Percentiles rank a stretch among this genome's conserved stretches.
Evolutionary conservation across 2,329 filamentous ascomycete genomes (phyloP).

Genomic region (Phialophora chinensis): DNA sequence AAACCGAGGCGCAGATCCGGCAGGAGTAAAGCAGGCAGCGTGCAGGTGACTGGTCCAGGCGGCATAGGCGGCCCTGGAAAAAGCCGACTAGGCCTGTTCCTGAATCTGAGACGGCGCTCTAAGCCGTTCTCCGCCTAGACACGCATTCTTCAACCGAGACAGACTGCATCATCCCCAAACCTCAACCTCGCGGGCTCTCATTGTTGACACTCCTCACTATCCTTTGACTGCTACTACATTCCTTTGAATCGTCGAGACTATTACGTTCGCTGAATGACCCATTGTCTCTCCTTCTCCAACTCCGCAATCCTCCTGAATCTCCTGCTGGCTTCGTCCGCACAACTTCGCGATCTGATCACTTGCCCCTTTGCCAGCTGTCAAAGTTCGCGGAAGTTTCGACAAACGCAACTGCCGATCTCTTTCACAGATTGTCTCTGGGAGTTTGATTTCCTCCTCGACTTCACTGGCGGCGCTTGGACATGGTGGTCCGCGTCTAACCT

Average conservation of each 20-base stretch:
- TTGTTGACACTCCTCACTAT: slow-evolving; percentile 5
- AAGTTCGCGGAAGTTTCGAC: neutral
- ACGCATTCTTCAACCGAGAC: neutral
- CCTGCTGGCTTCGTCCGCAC: neutral
- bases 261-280: neutral
- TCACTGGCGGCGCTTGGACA: neutral
- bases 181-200: slow-evolving; percentile 1
- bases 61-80: neutral
- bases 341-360: slow-evolving; percentile 1
- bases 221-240: slow-evolving; percentile 6
- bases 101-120: slow-evolving; percentile 30
- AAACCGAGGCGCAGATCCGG: neutral
- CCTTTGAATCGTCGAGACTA: slow-evolving; percentile 10
- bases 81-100: slow-evolving; percentile 26
- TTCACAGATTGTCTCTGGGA: neutral
- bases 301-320: neutral
- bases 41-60: neutral
- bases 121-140: slow-evolving; percentile 12
- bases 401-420: neutral
- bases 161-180: slow-evolving; percentile 1
- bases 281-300: neutral
- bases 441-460: neutral
- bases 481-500: neutral
- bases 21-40: neutral
- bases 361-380: slow-evolving; percentile 2